Evolutionary conservation across 257 asterid species (phyloP).

Genomic region (Solanum corneliomulleri): DNA sequence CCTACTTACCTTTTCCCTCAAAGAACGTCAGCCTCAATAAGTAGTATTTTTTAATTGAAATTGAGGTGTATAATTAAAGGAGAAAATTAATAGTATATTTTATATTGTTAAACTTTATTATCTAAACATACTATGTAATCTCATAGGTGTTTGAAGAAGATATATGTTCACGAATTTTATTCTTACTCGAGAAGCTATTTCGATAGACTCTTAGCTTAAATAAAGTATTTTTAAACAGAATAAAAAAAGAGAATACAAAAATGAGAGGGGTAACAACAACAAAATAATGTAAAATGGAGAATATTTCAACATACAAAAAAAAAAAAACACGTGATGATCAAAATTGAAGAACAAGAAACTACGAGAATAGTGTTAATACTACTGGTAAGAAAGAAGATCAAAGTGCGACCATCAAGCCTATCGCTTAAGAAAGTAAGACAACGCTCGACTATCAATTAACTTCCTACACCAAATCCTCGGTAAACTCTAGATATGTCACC

Average conservation of each 20-base stretch:
- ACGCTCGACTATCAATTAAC: not conserved
- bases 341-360: not conserved
- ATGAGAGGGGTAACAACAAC: not conserved
- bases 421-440: not conserved
- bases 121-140: too few relatives aligned
- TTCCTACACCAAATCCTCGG: not conserved
- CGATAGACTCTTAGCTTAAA: not conserved
- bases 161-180: not conserved
- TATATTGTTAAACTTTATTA: too few relatives aligned
- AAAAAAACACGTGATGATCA: rapidly evolving
- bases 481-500: not conserved
- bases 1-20: not conserved
- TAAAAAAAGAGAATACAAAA: not conserved
- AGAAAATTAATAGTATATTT: too few relatives aligned
- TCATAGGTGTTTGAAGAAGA: not conserved
- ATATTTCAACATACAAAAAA: not conserved
- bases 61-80: too few relatives aligned
- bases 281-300: not conserved
- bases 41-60: too few relatives aligned
- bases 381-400: not conserved
- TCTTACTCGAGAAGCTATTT: not conserved
- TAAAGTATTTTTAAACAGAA: not conserved
- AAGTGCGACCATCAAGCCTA: not conserved
- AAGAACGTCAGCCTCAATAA: too few relatives aligned
- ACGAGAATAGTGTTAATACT: not conserved